Evolutionary conservation across 305 asterid genomes (phyloP).

Genomic region (Salvia sclarea): DNA sequence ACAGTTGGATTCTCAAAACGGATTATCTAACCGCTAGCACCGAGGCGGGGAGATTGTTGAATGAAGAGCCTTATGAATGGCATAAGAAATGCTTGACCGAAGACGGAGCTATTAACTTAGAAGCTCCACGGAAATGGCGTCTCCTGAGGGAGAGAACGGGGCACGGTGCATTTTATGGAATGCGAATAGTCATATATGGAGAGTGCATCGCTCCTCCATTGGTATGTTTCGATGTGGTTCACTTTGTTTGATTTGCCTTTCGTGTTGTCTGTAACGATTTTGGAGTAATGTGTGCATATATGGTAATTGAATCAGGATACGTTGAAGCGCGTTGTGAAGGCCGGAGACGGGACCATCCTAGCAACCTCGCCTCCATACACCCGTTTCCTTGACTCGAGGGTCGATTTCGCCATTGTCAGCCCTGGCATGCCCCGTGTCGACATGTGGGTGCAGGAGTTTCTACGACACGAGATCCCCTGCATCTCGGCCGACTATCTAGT

Average conservation of each 20-base stretch:
- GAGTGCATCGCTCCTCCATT: conserved; percentile 90
- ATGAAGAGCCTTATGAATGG: conserved; percentile 85
- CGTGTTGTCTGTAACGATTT: neutral
- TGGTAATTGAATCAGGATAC: conserved; percentile 62
- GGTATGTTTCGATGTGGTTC: conserved; percentile 54
- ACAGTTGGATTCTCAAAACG: conserved; percentile 91
- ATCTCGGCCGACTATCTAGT: conserved; percentile 80
- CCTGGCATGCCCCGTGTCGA: conserved; percentile 76
- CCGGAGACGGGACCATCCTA: conserved; percentile 81
- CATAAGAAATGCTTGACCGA: conserved; percentile 70
- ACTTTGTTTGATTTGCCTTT: neutral
- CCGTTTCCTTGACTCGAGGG: conserved; percentile 58
- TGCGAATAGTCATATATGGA: conserved; percentile 73
- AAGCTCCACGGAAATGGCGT: conserved; percentile 96
- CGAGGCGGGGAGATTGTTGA: conserved; percentile 66
- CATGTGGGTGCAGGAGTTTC: conserved; percentile 83
- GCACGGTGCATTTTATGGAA: conserved; percentile 85
- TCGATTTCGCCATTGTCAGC: conserved; percentile 76
- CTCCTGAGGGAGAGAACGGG: conserved; percentile 77
- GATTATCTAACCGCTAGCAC: conserved; percentile 77
- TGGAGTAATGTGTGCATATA: neutral
- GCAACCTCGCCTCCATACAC: conserved; percentile 94
- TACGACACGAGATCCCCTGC: conserved; percentile 74
- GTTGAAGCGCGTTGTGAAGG: conserved; percentile 76
- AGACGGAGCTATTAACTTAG: conserved; percentile 88